Base-by-base conservation (phyloP, 257 asterid species). In the Nicotiana paniculata region DNA sequence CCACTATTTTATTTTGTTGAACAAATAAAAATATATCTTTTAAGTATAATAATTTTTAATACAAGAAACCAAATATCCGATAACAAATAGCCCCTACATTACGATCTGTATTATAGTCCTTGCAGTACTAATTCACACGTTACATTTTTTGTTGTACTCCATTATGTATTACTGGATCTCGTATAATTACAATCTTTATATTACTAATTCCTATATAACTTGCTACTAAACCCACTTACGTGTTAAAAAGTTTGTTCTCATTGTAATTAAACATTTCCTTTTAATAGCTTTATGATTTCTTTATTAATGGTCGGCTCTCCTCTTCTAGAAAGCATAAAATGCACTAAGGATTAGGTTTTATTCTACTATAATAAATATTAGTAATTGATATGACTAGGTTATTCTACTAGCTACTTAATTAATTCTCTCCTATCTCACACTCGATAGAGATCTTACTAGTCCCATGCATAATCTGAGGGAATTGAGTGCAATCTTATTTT, bases 301-400 rank as follows among this genome's bases (percentile, higher is more conserved):
- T 86, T 84, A 89, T 75, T 86, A 13, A 86, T 89, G 91, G 93
- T 89, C 91, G 92, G 91, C 53, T 48, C n/a, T 89, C 81, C 83
- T 87, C 89, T 88, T 90, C 90, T 82, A 88, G 88, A 91, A 87
- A 84, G 68, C 87, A 87, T 55, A 83, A 78, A 48, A 32, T 85
- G 61, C 53, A 48, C 17, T 26, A 70, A 83, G 84, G 82, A 85
- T 89, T 86, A 85, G 88, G 87, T 88, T 85, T 79, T 79, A 78
- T 83, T 43, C 59, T 72, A 72, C 39, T 72, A 21, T 21, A 7
- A 48, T 48, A 65, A 51, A 53, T 53, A 53, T 53, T 10, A 70
- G 6, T 39, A 89, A 43, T 77, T 53, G 67, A 86, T 82, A 83
- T 76, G 85, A 81, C 83, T 84, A 82, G 77, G 83, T 83, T 74